Evolutionary conservation across 2,329 filamentous ascomycete species (phyloP), one percentile per base, ranked within the genome.

Genomic region (Magnaporthiopsis poae): DNA sequence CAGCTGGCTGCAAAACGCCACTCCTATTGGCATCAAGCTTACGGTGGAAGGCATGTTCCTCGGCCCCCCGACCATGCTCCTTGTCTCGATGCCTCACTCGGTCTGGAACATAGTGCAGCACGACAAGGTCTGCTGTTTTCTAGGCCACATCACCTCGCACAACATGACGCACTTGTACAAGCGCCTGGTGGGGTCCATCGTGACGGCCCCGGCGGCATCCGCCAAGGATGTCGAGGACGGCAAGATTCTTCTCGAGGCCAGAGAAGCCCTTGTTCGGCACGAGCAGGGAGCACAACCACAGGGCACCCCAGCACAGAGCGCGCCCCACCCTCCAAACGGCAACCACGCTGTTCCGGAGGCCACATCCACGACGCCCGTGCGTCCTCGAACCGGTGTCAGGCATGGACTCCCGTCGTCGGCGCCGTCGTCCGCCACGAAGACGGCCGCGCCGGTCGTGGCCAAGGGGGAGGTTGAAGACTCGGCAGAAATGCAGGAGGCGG

Each of bases 401-500:
- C 62, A 64, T 33, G 62, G 52, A 31, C 36, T 64, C 2, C 62
- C 62, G 52, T 64, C 62, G 7, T 64, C 62, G 29, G 62, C 62
- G 27, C 62, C 62, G 35, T 64, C 62, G n/a, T 64, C 62, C 29
- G 39, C 62, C 27, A 15, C 46, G 25, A 21, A 15, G 62, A 33
- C 46, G 31, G 61, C n/a, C 46, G 29, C 59, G 39, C 78, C 74
- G 2, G 69, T 68, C 61, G 70, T 74, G 18, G 73, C 75, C 39
- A 81, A 82, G 67, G 75, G 82, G 35, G 80, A 84, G 46, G 82
- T 80, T 5, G 86, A 88, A 71, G 86, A 88, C 67, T 86, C 86
- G n/a, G 86, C 84, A 11, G 86, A 89, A 75, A 88, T 89, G 85
- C 85, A 88, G 70, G 85, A 88, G 74, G 86, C 86, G 27, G 86